Evolutionary conservation across 352 stramenopile genomes (phyloP).

Genomic region (Phytopythium ostracodes): DNA sequence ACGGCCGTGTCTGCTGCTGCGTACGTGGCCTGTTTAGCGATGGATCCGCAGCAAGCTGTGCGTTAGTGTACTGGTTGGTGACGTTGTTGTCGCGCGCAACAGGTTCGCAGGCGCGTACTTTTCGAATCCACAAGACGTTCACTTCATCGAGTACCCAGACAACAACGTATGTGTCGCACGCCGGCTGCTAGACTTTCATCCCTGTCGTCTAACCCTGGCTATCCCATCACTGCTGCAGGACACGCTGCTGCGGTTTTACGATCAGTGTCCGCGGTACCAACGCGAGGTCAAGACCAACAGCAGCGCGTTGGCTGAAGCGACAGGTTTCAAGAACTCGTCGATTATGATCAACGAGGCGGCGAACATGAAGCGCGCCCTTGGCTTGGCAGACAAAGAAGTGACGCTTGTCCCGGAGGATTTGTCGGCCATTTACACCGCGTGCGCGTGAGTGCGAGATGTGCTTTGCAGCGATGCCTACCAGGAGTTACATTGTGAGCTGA

Average conservation of each 20-base stretch:
- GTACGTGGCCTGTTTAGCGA: constrained; percentile 16
- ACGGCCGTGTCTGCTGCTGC: constrained; percentile 53
- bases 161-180: constrained; percentile 15
- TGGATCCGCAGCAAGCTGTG: neutral
- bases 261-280: constrained; percentile 48
- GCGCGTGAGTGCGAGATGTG: constrained; percentile 26
- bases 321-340: constrained; percentile 27
- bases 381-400: constrained; percentile 18
- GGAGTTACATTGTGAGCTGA: neutral
- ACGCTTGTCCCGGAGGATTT: constrained; percentile 26
- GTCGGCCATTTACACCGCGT: constrained; percentile 32
- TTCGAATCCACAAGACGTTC: constrained; percentile 32
- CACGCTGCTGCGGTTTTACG: constrained; percentile 51
- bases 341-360: constrained; percentile 11
- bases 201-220: neutral
- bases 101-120: constrained; percentile 60
- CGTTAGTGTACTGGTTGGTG: neutral
- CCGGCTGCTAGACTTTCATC: neutral
- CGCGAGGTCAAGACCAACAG: constrained; percentile 42
- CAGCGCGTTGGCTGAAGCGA: constrained; percentile 20
- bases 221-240: constrained; percentile 18
- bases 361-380: constrained; percentile 19
- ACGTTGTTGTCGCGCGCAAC: neutral
- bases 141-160: constrained; percentile 37
- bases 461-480: neutral